Conservation (phyloP, 805 yeast genomes). For the Saturnispora halmiae region DNA sequence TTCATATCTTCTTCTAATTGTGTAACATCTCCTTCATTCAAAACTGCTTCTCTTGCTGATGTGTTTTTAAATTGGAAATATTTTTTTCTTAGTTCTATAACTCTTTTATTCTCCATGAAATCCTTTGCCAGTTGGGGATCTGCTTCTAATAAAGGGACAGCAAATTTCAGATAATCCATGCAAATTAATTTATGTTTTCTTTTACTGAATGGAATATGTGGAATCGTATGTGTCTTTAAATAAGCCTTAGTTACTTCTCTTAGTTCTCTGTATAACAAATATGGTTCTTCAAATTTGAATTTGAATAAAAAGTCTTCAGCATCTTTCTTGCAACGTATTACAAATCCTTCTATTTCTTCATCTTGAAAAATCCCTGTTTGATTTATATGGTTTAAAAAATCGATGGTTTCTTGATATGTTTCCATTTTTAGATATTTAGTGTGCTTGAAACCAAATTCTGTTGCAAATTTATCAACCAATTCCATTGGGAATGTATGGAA, state of each 20-base stretch:
- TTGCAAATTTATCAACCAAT: constrained; percentile 51
- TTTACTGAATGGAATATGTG: constrained; percentile 32
- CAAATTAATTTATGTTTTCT: constrained; percentile 47
- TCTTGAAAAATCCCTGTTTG: constrained; percentile 62
- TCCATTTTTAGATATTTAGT: constrained; percentile 39
- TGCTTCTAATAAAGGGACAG: constrained; percentile 42
- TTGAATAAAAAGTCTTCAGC: constrained; percentile 66
- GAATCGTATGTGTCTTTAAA: constrained; percentile 29
- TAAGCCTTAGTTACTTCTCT: constrained; percentile 72
- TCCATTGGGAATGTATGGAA: constrained; percentile 61
- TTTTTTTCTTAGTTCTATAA: constrained; percentile 59
- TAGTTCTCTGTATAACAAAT: constrained; percentile 80
- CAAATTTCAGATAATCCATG: constrained; percentile 60
- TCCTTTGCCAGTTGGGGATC: constrained; percentile 39
- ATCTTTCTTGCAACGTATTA: constrained; percentile 50
- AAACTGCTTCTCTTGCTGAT: constrained; percentile 47
- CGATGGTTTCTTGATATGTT: constrained; percentile 34
- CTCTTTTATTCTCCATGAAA: constrained; percentile 54
- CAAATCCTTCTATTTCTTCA: constrained; percentile 87
- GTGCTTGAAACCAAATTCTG: constrained; percentile 58
- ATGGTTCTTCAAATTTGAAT: constrained; percentile 92
- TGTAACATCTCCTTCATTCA: constrained; percentile 35
- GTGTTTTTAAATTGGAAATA: constrained; percentile 49
- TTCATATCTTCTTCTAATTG: constrained; percentile 23
- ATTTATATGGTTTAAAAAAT: constrained; percentile 47